Base-by-base conservation (phyloP, 768 basidiomycete species). In the Rhodosporidiobolus sp. region DNA sequence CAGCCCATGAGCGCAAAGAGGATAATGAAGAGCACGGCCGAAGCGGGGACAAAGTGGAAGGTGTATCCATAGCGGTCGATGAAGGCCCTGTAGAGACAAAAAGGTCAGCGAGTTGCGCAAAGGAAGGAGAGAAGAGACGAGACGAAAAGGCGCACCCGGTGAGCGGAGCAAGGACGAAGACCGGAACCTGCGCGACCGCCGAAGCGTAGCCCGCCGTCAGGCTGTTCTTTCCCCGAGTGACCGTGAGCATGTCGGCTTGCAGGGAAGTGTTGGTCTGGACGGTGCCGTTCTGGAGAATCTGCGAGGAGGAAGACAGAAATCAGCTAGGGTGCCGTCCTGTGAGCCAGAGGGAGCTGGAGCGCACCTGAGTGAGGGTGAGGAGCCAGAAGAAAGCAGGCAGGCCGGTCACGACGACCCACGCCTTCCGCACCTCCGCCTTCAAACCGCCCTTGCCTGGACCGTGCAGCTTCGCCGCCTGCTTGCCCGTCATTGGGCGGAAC, bases 41-140 rank as follows among this genome's bases (percentile, higher is more conserved):
- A 35, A 20, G 34, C 32, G 24, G 65, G 30, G 12, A 58, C 48
- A 12, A 34, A 50, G 56, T 66, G 46, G 55, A 66, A 49, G 12
- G 55, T 45, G 48, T 35, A 30, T 1, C 65, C 65, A 16, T 14
- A 57, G 30, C 65, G 65, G 48, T 66, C 65, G 35, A 66, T n/a
- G 48, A 58, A 58, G 26, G 20, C 30, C 1, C 63, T 65, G 28
- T 6, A 12, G 52, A 49, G 43, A 11, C 3, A 49, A 11, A 12
- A 19, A 24, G 5, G 62, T 38, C 34, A 54, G 35, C 20, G 43
- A 16, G 48, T 30, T n/a, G n/a, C 30, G 24, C 1, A 26, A 28
- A 50, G 19, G 7, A n/a, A 28, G 11, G 16, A n/a, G 53, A 10
- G 30, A 57, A 57, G 35, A 11, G 38, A 43, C 34, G 35, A 34